Evolutionary conservation across 352 stramenopile genomes (phyloP).

Genomic region (Phytophthora pinifolia): DNA sequence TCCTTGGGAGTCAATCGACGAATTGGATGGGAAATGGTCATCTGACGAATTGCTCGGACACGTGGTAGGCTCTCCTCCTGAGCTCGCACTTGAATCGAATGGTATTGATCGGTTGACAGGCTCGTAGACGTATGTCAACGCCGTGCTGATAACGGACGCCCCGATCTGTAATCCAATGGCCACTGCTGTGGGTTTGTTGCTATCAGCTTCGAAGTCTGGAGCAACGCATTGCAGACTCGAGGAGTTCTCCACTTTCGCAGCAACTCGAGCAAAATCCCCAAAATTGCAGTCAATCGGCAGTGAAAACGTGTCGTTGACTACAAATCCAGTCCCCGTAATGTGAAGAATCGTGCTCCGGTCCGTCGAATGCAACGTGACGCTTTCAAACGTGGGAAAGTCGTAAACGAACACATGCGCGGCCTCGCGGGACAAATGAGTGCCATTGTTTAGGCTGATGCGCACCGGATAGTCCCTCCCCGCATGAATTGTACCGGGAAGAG

Average conservation of each 20-base stretch:
- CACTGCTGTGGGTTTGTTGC: constrained; percentile 4
- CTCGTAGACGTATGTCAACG: constrained; percentile 23
- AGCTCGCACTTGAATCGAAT: constrained; percentile 10
- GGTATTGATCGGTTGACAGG: constrained; percentile 4
- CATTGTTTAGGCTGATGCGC: constrained; percentile 37
- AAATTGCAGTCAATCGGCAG: constrained; percentile 29
- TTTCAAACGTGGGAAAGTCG: constrained; percentile 24
- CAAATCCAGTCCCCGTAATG: constrained; percentile 27
- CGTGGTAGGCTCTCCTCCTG: constrained; percentile 3
- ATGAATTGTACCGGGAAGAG: constrained; percentile 15
- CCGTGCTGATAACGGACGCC: constrained; percentile 11
- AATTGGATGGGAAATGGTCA: neutral
- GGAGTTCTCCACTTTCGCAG: constrained; percentile 19
- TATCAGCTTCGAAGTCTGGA: constrained; percentile 16
- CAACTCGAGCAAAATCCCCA: constrained; percentile 5
- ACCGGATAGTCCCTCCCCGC: constrained; percentile 20
- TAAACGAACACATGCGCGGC: constrained; percentile 20
- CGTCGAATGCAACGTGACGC: neutral
- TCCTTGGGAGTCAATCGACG: neutral
- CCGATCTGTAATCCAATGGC: constrained; percentile 19
- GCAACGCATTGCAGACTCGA: constrained; percentile 23
- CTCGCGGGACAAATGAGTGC: constrained; percentile 24
- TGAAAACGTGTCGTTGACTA: constrained; percentile 13
- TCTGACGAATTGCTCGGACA: neutral
- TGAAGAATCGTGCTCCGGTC: constrained; percentile 11